Evolutionary conservation across 257 asterid genomes (phyloP).

Genomic region (Lavandula angustifolia): DNA sequence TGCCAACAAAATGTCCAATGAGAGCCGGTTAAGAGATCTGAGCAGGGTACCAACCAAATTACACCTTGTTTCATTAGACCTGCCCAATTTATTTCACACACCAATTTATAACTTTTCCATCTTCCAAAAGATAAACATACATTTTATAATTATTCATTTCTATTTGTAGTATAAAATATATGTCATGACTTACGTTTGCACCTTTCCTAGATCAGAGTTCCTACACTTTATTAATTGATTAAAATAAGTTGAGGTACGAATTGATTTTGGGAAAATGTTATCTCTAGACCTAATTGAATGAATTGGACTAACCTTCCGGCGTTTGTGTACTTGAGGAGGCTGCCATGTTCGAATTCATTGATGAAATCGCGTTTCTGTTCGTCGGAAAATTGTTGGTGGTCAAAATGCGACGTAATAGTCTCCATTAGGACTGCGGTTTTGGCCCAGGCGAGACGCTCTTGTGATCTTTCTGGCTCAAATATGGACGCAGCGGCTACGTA

Average conservation of each 20-base stretch:
- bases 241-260: no score
- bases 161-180: no score
- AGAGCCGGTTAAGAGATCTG: conserved; percentile 60
- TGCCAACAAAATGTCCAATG: conserved; percentile 54
- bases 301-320: conserved; percentile 48
- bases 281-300: no score
- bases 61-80: conserved; percentile 43
- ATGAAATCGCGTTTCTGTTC: conserved; percentile 49
- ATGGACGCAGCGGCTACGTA: conserved; percentile 56
- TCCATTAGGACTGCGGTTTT: conserved; percentile 63
- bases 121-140: no score
- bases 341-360: conserved; percentile 40
- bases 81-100: conserved; percentile 16
- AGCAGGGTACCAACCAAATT: conserved; percentile 44
- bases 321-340: conserved; percentile 28
- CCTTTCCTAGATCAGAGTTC: no score
- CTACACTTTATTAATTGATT: no score
- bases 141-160: no score
- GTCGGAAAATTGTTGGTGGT: conserved; percentile 15
- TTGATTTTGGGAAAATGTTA: no score
- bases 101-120: no score
- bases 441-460: conserved; percentile 69
- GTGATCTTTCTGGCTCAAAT: conserved; percentile 65
- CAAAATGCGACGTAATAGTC: conserved; percentile 40
- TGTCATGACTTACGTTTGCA: no score